phyloP scores from a whole-genome alignment of 148 eudicot species.

The Camellia lanceoleosa region DNA sequence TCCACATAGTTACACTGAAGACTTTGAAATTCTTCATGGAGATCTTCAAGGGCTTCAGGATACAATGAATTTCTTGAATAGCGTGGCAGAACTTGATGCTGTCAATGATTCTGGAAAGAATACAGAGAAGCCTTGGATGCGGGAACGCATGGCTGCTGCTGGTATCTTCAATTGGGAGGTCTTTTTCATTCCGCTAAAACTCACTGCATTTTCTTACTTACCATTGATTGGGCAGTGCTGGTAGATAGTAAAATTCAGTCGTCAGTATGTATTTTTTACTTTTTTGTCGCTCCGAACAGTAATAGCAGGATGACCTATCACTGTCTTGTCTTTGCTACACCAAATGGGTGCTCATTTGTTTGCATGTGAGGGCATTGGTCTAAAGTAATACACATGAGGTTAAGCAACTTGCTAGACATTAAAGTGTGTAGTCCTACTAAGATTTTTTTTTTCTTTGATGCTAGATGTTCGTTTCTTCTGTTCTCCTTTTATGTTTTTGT shows the following conservation, averaged over 20 bases:
- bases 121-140: slow-evolving; percentile 50
- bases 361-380: slow-evolving; percentile 1
- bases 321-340: neutral
- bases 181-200: neutral
- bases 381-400: neutral
- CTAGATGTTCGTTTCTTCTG: neutral
- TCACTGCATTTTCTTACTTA: neutral
- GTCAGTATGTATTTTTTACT: neutral
- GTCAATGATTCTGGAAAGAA: slow-evolving; percentile 41
- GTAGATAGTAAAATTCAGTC: neutral
- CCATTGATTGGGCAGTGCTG: neutral
- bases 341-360: neutral
- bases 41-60: slow-evolving; percentile 86
- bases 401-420: neutral
- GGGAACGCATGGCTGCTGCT: slow-evolving; percentile 89
- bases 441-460: neutral
- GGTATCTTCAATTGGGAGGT: slow-evolving; percentile 96
- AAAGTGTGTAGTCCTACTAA: neutral
- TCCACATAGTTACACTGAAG: slow-evolving; percentile 49
- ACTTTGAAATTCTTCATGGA: slow-evolving; percentile 91
- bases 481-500: neutral
- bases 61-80: slow-evolving; percentile 81
- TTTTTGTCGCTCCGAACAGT: neutral
- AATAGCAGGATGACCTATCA: slow-evolving; percentile 5
- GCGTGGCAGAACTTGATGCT: slow-evolving; percentile 64